phyloP scores from a whole-genome alignment of 2,329 filamentous ascomycete genomes.

The Ophiocordyceps camponoti-saundersi region DNA sequence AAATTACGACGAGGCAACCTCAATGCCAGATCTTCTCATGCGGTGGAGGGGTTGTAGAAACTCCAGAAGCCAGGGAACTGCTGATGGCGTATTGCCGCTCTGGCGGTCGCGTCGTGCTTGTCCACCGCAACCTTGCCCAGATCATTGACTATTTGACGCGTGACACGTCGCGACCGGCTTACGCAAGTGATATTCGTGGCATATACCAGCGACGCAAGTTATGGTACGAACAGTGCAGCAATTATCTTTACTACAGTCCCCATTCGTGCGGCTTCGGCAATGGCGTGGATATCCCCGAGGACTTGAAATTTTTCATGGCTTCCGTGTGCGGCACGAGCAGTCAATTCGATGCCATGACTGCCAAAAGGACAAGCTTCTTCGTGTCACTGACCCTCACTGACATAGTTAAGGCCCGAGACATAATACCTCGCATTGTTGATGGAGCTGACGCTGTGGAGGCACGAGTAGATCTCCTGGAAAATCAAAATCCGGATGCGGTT shows the following conservation, averaged over 20 bases:
- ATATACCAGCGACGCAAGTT: conserved; percentile 81
- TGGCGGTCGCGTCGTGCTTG: conserved; percentile 71
- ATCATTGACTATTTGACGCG: conserved; percentile 77
- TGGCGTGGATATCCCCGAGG: conserved; percentile 12
- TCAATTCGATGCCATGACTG: conserved; percentile 24
- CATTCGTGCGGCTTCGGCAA: conserved; percentile 20
- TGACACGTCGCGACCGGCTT: conserved; percentile 83
- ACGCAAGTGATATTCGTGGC: conserved; percentile 77
- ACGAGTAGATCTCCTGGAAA: conserved; percentile 75
- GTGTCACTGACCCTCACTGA: conserved; percentile 76
- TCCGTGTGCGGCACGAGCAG: conserved; percentile 20
- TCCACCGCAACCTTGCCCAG: conserved; percentile 74
- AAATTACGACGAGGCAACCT: conserved; percentile 57
- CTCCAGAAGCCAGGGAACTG: conserved; percentile 58
- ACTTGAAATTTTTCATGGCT: conserved; percentile 21
- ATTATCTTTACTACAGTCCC: conserved; percentile 81
- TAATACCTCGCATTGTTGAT: conserved; percentile 57
- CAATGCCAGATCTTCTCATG: conserved; percentile 77
- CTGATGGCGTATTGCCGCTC: conserved; percentile 55
- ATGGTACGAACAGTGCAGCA: conserved; percentile 88
- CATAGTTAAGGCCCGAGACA: conserved; percentile 42
- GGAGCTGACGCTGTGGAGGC: conserved; percentile 89
- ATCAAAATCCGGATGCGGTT: conserved; percentile 61
- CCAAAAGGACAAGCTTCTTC: conserved; percentile 70
- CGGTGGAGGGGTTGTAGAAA: conserved; percentile 86